Conservation (phyloP, 306 rosid species). For the Betula pendula region DNA sequence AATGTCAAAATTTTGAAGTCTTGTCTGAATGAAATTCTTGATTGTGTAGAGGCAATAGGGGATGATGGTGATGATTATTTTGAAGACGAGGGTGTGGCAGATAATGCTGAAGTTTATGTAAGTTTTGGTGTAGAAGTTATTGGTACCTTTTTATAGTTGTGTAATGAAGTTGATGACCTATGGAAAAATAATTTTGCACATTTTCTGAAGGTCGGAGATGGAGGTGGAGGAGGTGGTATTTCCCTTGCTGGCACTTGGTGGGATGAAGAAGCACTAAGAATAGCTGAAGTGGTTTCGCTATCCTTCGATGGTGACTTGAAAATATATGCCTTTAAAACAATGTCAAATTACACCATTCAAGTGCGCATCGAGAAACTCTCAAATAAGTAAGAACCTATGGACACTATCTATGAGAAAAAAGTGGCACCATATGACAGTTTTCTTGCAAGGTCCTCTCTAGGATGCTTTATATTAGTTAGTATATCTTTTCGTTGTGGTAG, state of each 20-base stretch:
- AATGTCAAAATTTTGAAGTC: not conserved
- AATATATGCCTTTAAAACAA: slow-evolving; percentile 75
- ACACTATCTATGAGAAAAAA: not conserved
- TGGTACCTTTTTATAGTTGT: not conserved
- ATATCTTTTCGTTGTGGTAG: not conserved
- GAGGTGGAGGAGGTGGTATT: slow-evolving; percentile 86
- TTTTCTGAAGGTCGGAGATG: slow-evolving; percentile 79
- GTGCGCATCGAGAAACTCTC: slow-evolving; percentile 84
- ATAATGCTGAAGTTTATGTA: slow-evolving; percentile 58
- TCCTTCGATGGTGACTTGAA: slow-evolving; percentile 74
- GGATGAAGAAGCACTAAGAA: slow-evolving; percentile 77
- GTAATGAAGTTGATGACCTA: not conserved
- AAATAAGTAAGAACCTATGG: slow-evolving; percentile 55
- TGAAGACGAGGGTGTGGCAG: slow-evolving; percentile 37
- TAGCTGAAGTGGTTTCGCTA: slow-evolving; percentile 70
- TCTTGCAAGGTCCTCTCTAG: not conserved
- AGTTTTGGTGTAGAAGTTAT: slow-evolving; percentile 24
- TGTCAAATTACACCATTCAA: slow-evolving; percentile 64
- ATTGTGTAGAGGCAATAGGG: slow-evolving; percentile 37
- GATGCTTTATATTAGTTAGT: not conserved
- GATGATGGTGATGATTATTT: slow-evolving; percentile 46
- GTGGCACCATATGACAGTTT: not conserved
- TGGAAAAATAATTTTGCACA: not conserved
- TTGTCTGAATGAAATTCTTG: slow-evolving; percentile 23
- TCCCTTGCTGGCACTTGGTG: slow-evolving; percentile 89